A percentile compares a stretch with the other conserved stretches of the same genome.
These are phyloP conservation scores for Alopecurus myosuroides DNA, from an alignment of 176 grass and related monocot genomes.

Conservation along the genomic window DNA sequence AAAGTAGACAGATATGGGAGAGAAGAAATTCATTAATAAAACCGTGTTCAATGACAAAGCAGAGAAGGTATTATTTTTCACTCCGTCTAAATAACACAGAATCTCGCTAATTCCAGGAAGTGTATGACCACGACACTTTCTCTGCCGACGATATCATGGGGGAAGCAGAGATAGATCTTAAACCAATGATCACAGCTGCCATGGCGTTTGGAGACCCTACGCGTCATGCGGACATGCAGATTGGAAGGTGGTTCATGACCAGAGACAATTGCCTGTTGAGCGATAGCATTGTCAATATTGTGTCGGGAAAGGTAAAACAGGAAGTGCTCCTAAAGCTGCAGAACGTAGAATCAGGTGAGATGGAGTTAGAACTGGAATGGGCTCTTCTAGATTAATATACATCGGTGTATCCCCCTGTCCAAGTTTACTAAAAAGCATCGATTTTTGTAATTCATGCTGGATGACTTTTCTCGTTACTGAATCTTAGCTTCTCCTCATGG, in stretches of 20 bases:
- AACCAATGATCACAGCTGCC: conserved; percentile 88
- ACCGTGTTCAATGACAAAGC: background rate
- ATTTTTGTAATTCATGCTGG: conserved; percentile 8
- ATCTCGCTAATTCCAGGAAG: conserved; percentile 58
- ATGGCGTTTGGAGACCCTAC: conserved; percentile 83
- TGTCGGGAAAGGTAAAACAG: conserved; percentile 75
- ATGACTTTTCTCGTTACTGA: background rate
- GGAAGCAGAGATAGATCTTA: conserved; percentile 89
- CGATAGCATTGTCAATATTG: conserved; percentile 85
- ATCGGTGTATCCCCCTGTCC: background rate
- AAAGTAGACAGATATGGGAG: background rate
- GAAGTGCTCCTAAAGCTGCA: conserved; percentile 84
- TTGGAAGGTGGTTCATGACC: conserved; percentile 95
- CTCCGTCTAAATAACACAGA: background rate
- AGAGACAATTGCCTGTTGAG: conserved; percentile 77
- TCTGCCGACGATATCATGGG: conserved; percentile 99
- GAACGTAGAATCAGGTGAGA: conserved; percentile 88
- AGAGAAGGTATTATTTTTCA: background rate
- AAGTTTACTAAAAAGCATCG: conserved; percentile 1
- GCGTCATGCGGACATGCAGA: conserved; percentile 74
- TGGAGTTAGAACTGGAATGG: conserved; percentile 91
- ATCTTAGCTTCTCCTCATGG: conserved; percentile 1
- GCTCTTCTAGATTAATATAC: conserved; percentile 52
- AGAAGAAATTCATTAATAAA: background rate
- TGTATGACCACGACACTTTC: conserved; percentile 85